Base-by-base conservation (phyloP, 2,329 filamentous ascomycete genomes). In the Ramularia endophylla region DNA sequence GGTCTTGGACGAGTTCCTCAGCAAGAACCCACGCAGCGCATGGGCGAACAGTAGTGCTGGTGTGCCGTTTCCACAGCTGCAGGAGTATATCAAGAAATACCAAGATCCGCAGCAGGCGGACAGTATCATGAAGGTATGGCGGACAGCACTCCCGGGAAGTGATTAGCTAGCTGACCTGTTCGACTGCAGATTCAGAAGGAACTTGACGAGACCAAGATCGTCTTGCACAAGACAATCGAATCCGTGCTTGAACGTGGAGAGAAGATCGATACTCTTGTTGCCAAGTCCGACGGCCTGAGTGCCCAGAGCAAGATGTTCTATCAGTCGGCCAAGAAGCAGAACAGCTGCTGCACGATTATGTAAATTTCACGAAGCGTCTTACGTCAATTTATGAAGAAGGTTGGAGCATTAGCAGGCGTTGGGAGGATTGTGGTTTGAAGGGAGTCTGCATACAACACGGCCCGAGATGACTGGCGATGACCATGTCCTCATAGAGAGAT, bases 231-330 rank as follows among this genome's bases (percentile, higher is more conserved):
- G 78, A 95, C 92, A 32, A 95, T 95, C 57, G 85, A 94, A 71
- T 85, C 80, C 58, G 81, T 83, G 35, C 66, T 95, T 59, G 83
- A 95, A 72, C 78, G 92, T 48, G 92, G 89, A 94, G 80, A 97
- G 78, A 97, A 95, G 77, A 87, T 98, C 54, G 90, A 97, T 61
- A 86, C 85, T 57, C 69, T 98, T 55, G 90, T 97, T 33, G 82
- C 83, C 51, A 97, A 97, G 79, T 94, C 87, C 59, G 87, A 95
- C 57, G 87, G 83, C 9, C 68, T 98, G 59, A 94, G 87, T 67
- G 78, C 80, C 36, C 85, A 92, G 73, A 95, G 87, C 71, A 97
- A 95, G 77, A 90, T 94, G 84, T 98, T 98, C 66, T 97, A 97
- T 66, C 87, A 75, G 30, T 74, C 77, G 64, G 75, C 75, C 17